Evolutionary conservation across 2,329 filamentous ascomycete species (phyloP).

Genomic region (Neofusicoccum parvum): DNA sequence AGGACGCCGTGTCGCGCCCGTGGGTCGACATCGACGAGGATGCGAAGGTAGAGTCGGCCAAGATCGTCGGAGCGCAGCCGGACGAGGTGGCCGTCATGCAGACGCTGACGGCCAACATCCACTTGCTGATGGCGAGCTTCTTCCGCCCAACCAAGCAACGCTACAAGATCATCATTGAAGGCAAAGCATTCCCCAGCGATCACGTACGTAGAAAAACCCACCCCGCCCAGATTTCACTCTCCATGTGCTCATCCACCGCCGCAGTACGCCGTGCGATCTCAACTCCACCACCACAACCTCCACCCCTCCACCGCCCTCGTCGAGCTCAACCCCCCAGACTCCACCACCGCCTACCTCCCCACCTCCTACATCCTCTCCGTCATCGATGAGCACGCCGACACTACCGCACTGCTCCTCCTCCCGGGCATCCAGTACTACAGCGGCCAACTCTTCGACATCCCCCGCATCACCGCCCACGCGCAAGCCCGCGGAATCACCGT

Average conservation of each 20-base stretch:
- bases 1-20: conserved; percentile 66
- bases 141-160: conserved; percentile 67
- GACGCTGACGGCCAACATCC: conserved; percentile 78
- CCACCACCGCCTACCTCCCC: conserved; percentile 59
- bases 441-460: conserved; percentile 84
- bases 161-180: conserved; percentile 85
- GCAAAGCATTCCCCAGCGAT: conserved; percentile 87
- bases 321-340: conserved; percentile 64
- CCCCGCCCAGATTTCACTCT: neutral
- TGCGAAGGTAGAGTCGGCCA: conserved; percentile 69
- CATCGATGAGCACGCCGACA: conserved; percentile 74
- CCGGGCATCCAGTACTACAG: conserved; percentile 93
- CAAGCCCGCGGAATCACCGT: conserved; percentile 70
- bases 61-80: conserved; percentile 71
- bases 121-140: conserved; percentile 82
- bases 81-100: conserved; percentile 87
- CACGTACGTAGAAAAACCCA: conserved; percentile 55
- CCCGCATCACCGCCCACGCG: conserved; percentile 75
- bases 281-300: conserved; percentile 71
- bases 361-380: conserved; percentile 71
- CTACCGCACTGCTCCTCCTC: conserved; percentile 75
- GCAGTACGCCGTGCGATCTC: conserved; percentile 81
- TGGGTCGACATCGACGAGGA: conserved; percentile 82
- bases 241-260: neutral
- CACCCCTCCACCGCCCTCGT: conserved; percentile 71